A percentile compares a stretch with the other conserved stretches of the same genome.
These are phyloP conservation scores for Mycena metata DNA, from an alignment of 768 basidiomycete species.

Conservation along the genomic window DNA sequence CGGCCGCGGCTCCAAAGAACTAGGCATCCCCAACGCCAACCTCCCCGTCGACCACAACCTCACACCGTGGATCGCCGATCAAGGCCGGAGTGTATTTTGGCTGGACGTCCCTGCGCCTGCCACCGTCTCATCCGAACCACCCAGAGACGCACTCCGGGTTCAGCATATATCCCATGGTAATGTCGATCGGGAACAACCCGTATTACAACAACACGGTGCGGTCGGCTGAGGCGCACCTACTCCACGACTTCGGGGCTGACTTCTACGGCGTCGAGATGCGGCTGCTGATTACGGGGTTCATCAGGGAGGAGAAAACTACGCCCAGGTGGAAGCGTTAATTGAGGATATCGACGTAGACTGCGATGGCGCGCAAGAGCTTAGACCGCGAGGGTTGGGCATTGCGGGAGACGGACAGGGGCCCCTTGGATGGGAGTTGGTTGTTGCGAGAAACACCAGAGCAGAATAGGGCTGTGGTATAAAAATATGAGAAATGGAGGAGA, in stretches of 20 bases:
- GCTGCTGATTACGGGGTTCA: constrained; percentile 40
- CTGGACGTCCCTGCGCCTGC: constrained; percentile 43
- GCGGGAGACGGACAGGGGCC: constrained; percentile 44
- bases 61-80: constrained; percentile 45
- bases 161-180: constrained; percentile 48
- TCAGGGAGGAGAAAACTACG: constrained; percentile 42
- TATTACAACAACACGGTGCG: constrained; percentile 45
- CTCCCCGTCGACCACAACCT: constrained; percentile 44
- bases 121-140: constrained; percentile 37
- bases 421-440: constrained; percentile 45
- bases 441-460: constrained; percentile 35
- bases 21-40: constrained; percentile 44
- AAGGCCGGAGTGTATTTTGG: constrained; percentile 48
- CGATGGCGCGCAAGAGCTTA: constrained; percentile 47
- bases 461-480: too few relatives aligned
- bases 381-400: constrained; percentile 46
- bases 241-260: constrained; percentile 45
- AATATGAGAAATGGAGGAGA: too few relatives aligned
- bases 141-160: constrained; percentile 30
- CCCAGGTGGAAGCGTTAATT: constrained; percentile 40
- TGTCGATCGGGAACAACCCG: constrained; percentile 47
- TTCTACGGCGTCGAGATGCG: constrained; percentile 50
- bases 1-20: constrained; percentile 40
- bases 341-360: constrained; percentile 46
- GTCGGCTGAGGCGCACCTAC: constrained; percentile 47